Evolutionary conservation across 805 yeast species (phyloP), one percentile per base, ranked within the genome.

Genomic region (Komagataella populi): DNA sequence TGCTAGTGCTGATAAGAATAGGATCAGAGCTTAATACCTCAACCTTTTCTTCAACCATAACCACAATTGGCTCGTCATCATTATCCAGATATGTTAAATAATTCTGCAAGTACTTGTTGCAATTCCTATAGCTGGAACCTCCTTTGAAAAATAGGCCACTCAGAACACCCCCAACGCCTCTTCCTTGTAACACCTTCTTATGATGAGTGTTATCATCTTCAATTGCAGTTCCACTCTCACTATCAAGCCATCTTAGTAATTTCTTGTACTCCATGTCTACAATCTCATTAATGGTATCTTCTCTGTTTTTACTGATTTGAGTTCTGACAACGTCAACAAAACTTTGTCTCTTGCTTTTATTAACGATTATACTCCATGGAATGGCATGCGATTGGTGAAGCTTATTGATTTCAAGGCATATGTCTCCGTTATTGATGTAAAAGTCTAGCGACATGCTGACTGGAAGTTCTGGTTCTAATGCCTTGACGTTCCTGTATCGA

Each of bases 11-110:
- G 44, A 83, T 69, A 50, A 84, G 62, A 6, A 78, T 71, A 2
- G 90, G 90, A 58, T 84, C 91, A 22, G 84, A 81, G 3, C 83
- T 75, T 23, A 79, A 72, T 3, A 81, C 80, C 53, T 78, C 80
- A 20, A 81, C 66, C 52, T 78, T 80, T 53, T 77, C 82, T 54
- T 69, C 66, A 23, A 83, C 80, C 59, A 79, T 78, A 23, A 83
- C 89, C 47, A 83, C 87, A 56, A 53, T 51, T 6, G 69, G 63
- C 2, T 56, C 48, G 10, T 60, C 59, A 6, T 56, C 53, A 49
- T 67, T 70, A 46, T 70, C 68, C 53, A 76, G 67, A 61, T 75
- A 83, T 0, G 89, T 83, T 14, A 81, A 66, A 51, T 86, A 78
- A 54, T 83, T 73, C 16, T 83, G 80, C 49, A 84, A 68, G 60